Evolutionary conservation across 208 protist genomes (phyloP), one percentile per base, ranked within the genome.

Genomic region (Novymonas esmeraldas): DNA sequence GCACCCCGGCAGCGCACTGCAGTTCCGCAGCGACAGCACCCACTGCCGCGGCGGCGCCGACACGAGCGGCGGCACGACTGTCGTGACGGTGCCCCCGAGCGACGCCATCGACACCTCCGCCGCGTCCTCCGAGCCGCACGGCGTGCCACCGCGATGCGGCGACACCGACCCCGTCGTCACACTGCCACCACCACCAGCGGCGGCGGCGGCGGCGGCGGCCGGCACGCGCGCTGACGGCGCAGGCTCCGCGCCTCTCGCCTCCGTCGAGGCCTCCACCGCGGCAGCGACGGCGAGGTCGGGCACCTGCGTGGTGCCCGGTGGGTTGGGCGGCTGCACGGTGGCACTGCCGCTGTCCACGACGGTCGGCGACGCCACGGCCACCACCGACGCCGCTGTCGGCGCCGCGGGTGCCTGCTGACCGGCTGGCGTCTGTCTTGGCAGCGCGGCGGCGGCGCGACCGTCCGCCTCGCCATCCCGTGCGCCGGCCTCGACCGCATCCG

Each of bases 21-120:
- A 94, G 66, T 89, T 85, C n/a, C 79, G 76, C n/a, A 94, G 65
- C 38, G 74, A 78, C 31, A 93, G 55, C 11, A 81, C 82, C 63
- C 69, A 75, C 10, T 69, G 69, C 3, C 62, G 69, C 44, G 70
- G 77, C 6, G 36, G 28, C 1, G 73, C 31, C 38, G 60, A n/a
- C 48, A 62, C 33, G 62, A 55, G 16, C 6, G 59, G 29, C 24
- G 61, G 20, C 34, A 51, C 49, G 64, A 50, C 4, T 55, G 66
- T 60, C 13, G 56, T 49, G 26, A 31, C 11, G 7, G 24, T 22
- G 18, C 56, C 16, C 20, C 22, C 36, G 33, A 49, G 56, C 3
- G 26, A 16, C 14, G 13, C 9, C 31, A 10, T 44, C 20, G 16
- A 6, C 26, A 34, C 26, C 10, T 61, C 56, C 5, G 26, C 56